These are phyloP conservation scores for Collybia sordida DNA, from an alignment of 768 basidiomycete genomes.

Conservation along the genomic window DNA sequence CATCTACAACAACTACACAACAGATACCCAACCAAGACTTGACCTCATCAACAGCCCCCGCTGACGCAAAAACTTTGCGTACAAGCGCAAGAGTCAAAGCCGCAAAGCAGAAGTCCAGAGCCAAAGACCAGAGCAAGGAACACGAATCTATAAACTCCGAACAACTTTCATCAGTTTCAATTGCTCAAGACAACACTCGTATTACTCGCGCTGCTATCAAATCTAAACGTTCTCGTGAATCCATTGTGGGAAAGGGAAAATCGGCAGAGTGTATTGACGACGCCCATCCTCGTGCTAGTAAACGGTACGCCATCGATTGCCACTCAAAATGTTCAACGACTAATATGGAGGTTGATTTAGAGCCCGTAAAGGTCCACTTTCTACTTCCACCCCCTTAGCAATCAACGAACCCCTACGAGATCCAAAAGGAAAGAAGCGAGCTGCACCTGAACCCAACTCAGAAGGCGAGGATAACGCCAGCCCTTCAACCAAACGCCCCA, in stretches of 20 bases:
- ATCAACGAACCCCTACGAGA: constrained; percentile 80
- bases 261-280: constrained; percentile 60
- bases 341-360: constrained; percentile 35
- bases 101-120: constrained; percentile 68
- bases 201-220: constrained; percentile 44
- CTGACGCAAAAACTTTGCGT: constrained; percentile 61
- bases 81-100: constrained; percentile 77
- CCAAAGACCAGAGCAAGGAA: constrained; percentile 55
- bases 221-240: constrained; percentile 57
- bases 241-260: constrained; percentile 56
- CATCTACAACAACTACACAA: constrained; percentile 40
- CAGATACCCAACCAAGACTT: constrained; percentile 41
- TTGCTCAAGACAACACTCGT: constrained; percentile 32
- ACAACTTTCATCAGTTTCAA: constrained; percentile 28
- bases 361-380: constrained; percentile 54
- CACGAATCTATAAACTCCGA: constrained; percentile 40
- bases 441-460: constrained; percentile 65
- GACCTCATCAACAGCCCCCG: constrained; percentile 32
- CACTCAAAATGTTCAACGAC: constrained; percentile 25
- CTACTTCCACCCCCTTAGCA: constrained; percentile 43
- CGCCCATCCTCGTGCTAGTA: constrained; percentile 44
- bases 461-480: constrained; percentile 62
- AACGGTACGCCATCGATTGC: constrained; percentile 51
- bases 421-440: constrained; percentile 92
- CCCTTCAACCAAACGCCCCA: constrained; percentile 62